Percentiles rank a stretch among this genome's conserved stretches.
Evolutionary conservation across 208 protist species (phyloP).

Genomic region (Porcisia hertigi): DNA sequence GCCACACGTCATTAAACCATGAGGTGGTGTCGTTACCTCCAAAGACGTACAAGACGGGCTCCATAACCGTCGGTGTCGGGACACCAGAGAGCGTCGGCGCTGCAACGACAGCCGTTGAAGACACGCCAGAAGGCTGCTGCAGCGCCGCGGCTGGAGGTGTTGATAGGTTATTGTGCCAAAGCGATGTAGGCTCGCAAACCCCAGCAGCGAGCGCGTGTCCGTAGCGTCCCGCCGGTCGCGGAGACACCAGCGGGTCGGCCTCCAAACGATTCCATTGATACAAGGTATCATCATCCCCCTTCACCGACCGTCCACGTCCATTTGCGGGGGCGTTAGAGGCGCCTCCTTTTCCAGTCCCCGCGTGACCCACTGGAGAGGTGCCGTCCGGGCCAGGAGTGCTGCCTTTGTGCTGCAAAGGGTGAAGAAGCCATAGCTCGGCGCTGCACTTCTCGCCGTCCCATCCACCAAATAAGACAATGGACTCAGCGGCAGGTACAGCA

Average conservation of each 20-base stretch:
- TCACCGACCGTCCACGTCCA: background rate
- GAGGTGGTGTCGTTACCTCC: conserved; percentile 54
- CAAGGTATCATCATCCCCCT: background rate
- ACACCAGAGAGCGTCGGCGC: background rate
- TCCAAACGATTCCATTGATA: conserved; percentile 10
- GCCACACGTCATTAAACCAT: conserved; percentile 65
- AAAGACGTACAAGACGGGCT: conserved; percentile 59
- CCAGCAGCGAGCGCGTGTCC: conserved; percentile 10
- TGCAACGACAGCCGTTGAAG: background rate
- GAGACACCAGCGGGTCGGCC: background rate
- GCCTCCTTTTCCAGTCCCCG: background rate
- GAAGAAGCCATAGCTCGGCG: conserved; percentile 13
- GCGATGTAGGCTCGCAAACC: background rate
- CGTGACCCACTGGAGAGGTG: background rate
- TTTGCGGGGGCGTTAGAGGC: background rate
- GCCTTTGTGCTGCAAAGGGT: background rate
- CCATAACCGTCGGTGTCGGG: background rate
- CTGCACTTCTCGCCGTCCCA: conserved; percentile 16
- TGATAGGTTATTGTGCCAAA: background rate
- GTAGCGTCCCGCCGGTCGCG: conserved; percentile 8
- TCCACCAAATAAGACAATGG: conserved; percentile 14
- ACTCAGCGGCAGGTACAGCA: conserved; percentile 3
- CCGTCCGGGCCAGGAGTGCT: background rate
- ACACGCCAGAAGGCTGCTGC: background rate
- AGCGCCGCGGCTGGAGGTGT: background rate